phyloP scores from a whole-genome alignment of 2,329 filamentous ascomycete genomes.

The Sphaerostilbella broomeana region DNA sequence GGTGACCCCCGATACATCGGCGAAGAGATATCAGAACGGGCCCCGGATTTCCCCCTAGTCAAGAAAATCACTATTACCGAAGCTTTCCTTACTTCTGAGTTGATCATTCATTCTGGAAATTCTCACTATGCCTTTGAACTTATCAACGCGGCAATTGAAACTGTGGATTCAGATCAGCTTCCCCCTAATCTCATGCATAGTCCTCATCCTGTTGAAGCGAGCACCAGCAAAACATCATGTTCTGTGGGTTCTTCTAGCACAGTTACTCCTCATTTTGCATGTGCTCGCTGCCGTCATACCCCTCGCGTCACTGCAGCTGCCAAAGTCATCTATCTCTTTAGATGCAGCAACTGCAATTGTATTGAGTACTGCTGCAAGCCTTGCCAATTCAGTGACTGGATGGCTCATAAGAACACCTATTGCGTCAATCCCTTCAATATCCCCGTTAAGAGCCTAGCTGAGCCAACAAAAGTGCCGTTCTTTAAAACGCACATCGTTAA shows the following conservation, averaged over 20 bases:
- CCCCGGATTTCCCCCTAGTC: too few relatives aligned
- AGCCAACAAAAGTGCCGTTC: neutral
- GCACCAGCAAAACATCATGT: neutral
- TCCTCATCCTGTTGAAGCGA: neutral
- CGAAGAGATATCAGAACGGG: too few relatives aligned
- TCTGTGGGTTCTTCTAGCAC: neutral
- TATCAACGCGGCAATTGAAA: neutral
- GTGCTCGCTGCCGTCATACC: slow-evolving; percentile 2
- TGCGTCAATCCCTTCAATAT: neutral
- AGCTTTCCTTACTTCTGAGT: neutral
- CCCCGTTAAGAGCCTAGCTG: neutral
- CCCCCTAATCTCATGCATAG: neutral
- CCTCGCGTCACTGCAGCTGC: neutral
- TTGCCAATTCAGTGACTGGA: slow-evolving; percentile 6
- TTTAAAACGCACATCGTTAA: neutral
- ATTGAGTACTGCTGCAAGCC: neutral
- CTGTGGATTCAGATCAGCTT: neutral
- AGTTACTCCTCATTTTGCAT: neutral
- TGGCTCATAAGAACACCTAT: slow-evolving; percentile 1
- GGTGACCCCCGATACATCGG: neutral
- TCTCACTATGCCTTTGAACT: too few relatives aligned
- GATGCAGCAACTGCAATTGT: neutral
- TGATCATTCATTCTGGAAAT: neutral
- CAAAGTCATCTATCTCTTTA: neutral
- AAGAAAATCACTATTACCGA: neutral